phyloP scores from a whole-genome alignment of 768 basidiomycete species.

The Kwoniella sp. region DNA sequence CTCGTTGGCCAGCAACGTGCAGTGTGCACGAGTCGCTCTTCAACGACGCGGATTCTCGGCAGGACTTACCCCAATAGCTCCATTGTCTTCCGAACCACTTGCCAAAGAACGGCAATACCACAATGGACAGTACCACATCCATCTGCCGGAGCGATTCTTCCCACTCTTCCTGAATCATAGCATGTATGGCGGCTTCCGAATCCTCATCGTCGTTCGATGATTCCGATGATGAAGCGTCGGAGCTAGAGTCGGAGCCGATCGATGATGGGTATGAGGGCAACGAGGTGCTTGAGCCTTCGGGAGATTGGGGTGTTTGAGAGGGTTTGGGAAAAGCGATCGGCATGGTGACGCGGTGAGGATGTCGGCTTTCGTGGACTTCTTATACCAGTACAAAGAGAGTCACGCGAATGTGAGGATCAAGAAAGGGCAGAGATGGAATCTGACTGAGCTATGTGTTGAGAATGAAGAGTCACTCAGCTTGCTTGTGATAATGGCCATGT shows the following conservation, averaged over 20 bases:
- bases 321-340: slow-evolving; percentile 35
- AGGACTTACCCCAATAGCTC: slow-evolving; percentile 78
- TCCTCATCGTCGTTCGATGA: slow-evolving; percentile 65
- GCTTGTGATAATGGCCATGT: no score
- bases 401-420: no score
- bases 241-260: slow-evolving; percentile 59
- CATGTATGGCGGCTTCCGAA: slow-evolving; percentile 60
- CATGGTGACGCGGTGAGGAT: slow-evolving; percentile 12
- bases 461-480: no score
- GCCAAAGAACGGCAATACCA: slow-evolving; percentile 81
- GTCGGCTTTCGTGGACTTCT: neutral
- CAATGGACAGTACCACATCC: slow-evolving; percentile 74
- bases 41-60: neutral
- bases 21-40: no score
- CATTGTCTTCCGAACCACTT: slow-evolving; percentile 85
- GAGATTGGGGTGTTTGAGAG: slow-evolving; percentile 14
- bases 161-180: slow-evolving; percentile 81
- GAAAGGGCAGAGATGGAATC: neutral
- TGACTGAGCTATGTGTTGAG: neutral
- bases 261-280: slow-evolving; percentile 58
- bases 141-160: slow-evolving; percentile 85
- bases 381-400: no score
- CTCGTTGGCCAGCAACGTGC: no score
- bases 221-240: slow-evolving; percentile 11
- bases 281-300: slow-evolving; percentile 54